These are phyloP conservation scores for Sclerotinia spermophila DNA, from an alignment of 2,329 filamentous ascomycete species.

Conservation along the genomic window DNA sequence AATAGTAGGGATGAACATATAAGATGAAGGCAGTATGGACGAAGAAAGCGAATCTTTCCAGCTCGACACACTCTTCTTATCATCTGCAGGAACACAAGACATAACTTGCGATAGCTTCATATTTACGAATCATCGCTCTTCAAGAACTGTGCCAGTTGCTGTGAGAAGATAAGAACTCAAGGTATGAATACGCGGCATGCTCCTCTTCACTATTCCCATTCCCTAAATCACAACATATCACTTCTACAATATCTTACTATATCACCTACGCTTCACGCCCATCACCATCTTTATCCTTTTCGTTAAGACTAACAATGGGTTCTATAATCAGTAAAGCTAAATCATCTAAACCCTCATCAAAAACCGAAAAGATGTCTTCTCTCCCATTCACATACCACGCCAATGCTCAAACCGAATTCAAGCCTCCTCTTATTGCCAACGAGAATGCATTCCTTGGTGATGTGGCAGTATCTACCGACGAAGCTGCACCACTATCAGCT, in stretches of 20 bases:
- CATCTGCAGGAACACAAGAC: conserved; percentile 16
- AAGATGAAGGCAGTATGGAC: conserved; percentile 12
- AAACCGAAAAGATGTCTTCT: conserved; percentile 27
- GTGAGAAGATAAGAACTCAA: conserved; percentile 22
- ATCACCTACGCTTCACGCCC: neutral
- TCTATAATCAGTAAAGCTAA: conserved; percentile 36
- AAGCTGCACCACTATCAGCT: conserved; percentile 51
- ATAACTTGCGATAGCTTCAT: conserved; percentile 17
- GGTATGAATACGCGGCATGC: conserved; percentile 19
- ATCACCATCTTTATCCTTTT: neutral
- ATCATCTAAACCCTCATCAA: conserved; percentile 20
- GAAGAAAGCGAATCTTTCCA: conserved; percentile 25
- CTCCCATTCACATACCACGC: conserved; percentile 43
- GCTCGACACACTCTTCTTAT: conserved; percentile 22
- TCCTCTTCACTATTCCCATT: neutral
- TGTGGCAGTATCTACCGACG: conserved; percentile 46
- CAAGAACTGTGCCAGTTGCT: neutral
- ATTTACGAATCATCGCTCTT: neutral
- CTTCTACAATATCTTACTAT: neutral
- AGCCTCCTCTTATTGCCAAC: conserved; percentile 59
- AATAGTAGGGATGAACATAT: conserved; percentile 17
- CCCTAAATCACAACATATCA: neutral
- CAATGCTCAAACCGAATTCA: conserved; percentile 53
- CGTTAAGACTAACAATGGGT: conserved; percentile 33
- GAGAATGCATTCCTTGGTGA: conserved; percentile 61